Conservation (phyloP, 2,329 filamentous ascomycete genomes). For the Fusarium equiseti region DNA sequence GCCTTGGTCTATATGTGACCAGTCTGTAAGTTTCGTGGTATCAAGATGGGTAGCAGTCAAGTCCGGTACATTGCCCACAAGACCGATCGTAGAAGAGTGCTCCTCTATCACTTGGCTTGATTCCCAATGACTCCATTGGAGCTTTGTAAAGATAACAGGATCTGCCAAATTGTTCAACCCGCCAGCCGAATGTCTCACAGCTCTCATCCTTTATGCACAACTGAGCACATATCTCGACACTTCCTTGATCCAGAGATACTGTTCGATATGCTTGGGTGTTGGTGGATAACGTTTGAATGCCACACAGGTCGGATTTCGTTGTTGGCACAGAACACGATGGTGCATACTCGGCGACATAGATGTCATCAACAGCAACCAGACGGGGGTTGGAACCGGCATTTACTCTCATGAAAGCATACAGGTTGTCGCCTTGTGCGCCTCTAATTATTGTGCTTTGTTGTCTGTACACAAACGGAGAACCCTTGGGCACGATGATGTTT, state of each 20-base stretch:
- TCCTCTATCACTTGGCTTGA: neutral
- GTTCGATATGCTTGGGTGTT: neutral
- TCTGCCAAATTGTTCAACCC: neutral
- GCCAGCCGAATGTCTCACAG: conserved; percentile 2
- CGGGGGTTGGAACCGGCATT: neutral
- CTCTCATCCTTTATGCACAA: conserved; percentile 1
- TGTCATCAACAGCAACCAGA: conserved; percentile 3
- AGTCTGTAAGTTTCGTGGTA: neutral
- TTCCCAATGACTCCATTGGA: neutral
- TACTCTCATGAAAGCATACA: neutral
- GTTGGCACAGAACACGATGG: neutral
- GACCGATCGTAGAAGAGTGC: conserved; percentile 2
- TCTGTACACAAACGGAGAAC: conserved; percentile 4
- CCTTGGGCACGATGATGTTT: neutral
- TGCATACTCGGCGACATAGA: conserved; percentile 11
- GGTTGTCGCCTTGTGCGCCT: neutral
- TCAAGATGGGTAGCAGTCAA: neutral
- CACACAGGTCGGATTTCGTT: neutral
- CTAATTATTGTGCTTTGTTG: neutral
- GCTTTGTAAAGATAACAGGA: neutral
- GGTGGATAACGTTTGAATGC: neutral
- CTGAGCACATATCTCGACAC: conserved; percentile 3
- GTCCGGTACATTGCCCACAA: conserved; percentile 3
- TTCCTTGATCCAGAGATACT: neutral
- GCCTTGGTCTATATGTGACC: neutral